Evolutionary conservation across 169 alveolate genomes (phyloP), one percentile per base, ranked within the genome.

Genomic region (Theileria luwenshuni): DNA sequence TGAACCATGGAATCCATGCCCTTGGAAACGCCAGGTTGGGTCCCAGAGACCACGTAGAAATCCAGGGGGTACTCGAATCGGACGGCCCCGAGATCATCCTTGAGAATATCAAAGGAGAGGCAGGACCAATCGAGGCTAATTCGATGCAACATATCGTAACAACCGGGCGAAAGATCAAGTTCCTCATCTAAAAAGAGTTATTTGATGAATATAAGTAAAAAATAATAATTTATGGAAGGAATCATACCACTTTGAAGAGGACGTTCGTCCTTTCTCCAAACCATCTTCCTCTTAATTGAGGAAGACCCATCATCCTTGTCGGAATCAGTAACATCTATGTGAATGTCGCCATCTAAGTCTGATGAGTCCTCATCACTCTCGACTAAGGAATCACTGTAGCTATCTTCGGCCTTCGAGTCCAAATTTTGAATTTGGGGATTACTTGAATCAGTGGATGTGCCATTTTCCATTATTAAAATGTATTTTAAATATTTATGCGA

Each of bases 51-150:
- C 1, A 81, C 85, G 74, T 81, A 74, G 67, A 84, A 81, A 47
- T 41, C 52, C 32, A 70, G 79, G 21, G 89, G 89, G 65, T 33
- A 81, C 6, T 74, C 27, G 43, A 72, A 70, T 6, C 89, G 48
- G 47, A 84, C 73, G 19, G 76, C 80, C 19, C 77, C 81, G 21
- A 81, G 65, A 0, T 70, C 84, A 28, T 70, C 83, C 8, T 45
- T 56, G 25, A 84, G 43, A 32, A 84, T 81, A 56, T 88, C 93
- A 45, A 88, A 81, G n/a, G 93, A 88, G n/a, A 88, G 79, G 60
- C 93, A 88, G 0, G 93, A 90, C 93, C 93, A 88, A 32, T 81
- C 89, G 3, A 81, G 58, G 19, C 74, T 17, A 2, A 81, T 81
- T 19, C 64, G 52, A 32, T 81, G 85, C 12, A 73, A 47, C 89